Percentiles rank a stretch among this genome's conserved stretches.
Evolutionary conservation across 306 rosid species (phyloP).

Genomic region (Pachyrhizus erosus): DNA sequence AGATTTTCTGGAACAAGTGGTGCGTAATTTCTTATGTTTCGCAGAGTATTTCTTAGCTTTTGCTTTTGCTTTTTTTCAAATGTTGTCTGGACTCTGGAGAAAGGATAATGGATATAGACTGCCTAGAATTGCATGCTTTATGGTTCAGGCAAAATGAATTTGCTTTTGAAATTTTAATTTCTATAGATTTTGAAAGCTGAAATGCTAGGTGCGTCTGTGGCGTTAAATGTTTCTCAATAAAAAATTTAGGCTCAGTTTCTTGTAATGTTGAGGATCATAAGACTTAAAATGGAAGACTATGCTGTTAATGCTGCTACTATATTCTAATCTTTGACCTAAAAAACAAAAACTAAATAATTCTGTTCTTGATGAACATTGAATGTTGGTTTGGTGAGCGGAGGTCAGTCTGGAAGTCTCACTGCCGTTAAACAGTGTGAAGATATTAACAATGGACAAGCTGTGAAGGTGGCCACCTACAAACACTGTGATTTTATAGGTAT

Average conservation of each 20-base stretch:
- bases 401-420: neutral
- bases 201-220: neutral
- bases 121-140: conserved; percentile 2
- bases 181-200: conserved; percentile 20
- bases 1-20: conserved; percentile 81
- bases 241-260: conserved; percentile 16
- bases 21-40: conserved; percentile 39
- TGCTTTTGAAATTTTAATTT: conserved; percentile 1
- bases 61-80: neutral
- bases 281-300: conserved; percentile 28
- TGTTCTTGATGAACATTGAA: neutral
- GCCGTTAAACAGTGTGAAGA: neutral
- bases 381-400: neutral
- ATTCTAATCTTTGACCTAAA: conserved; percentile 16
- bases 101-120: neutral
- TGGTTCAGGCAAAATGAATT: conserved; percentile 5
- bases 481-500: neutral
- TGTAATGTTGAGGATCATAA: neutral
- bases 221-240: conserved; percentile 28
- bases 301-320: neutral
- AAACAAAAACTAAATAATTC: neutral
- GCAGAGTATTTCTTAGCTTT: neutral
- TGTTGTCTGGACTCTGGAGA: neutral
- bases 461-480: neutral
- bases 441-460: neutral